Evolutionary conservation across 129 eudicot species (phyloP).

Genomic region (Lactuca saligna): DNA sequence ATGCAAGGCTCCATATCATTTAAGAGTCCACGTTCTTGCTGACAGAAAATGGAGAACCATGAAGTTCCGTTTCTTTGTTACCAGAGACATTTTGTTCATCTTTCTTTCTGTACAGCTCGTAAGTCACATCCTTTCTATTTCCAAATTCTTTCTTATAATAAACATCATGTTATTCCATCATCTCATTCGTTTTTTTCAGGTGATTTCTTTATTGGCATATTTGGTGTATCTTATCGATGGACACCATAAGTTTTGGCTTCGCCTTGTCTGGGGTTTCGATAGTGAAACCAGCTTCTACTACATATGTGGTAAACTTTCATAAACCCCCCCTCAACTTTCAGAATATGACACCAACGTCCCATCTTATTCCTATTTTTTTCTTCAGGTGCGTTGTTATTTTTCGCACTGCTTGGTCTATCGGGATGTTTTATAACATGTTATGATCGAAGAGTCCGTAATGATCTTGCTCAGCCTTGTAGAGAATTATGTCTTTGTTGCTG

Average conservation of each 20-base stretch:
- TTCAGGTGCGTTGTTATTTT: slow-evolving; percentile 89
- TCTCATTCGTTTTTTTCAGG: slow-evolving; percentile 42
- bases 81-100: slow-evolving; percentile 88
- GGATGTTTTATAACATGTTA: slow-evolving; percentile 98
- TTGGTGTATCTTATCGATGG: slow-evolving; percentile 73
- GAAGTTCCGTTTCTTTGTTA: slow-evolving; percentile 96
- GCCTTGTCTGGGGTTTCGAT: slow-evolving; percentile 84
- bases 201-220: slow-evolving; percentile 76
- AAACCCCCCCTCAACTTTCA: not conserved
- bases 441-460: slow-evolving; percentile 93
- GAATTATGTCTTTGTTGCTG: slow-evolving; percentile 97
- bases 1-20: slow-evolving; percentile 97
- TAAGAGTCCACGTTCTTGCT: slow-evolving; percentile 92
- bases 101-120: slow-evolving; percentile 92
- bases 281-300: slow-evolving; percentile 81
- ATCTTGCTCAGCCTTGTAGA: slow-evolving; percentile 96
- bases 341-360: not conserved
- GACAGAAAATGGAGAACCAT: slow-evolving; percentile 96
- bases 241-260: slow-evolving; percentile 80
- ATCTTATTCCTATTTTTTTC: slow-evolving; percentile 22
- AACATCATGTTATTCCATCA: not conserved
- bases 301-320: slow-evolving; percentile 68
- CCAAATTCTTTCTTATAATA: slow-evolving; percentile 1
- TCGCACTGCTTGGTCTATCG: slow-evolving; percentile 86
- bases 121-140: slow-evolving; percentile 35